Conservation (phyloP, 805 yeast species). For the Schizosaccharomyces cryophilus region DNA sequence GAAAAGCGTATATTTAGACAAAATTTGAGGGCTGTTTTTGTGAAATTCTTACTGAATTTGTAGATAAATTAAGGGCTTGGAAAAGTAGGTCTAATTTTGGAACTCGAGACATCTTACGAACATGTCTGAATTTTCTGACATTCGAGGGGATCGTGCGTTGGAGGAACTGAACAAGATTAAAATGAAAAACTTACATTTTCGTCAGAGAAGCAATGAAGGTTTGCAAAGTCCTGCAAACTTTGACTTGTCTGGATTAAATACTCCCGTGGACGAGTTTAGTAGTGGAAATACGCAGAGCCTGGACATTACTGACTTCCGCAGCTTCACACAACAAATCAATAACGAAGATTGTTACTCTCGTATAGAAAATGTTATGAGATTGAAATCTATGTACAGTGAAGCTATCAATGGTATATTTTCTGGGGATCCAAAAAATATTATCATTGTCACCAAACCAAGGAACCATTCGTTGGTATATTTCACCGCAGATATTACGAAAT, state of each 20-base stretch:
- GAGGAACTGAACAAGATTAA: not conserved
- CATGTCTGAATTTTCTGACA: not conserved
- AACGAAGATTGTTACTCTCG: slow-evolving; percentile 10
- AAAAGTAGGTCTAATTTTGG: too few species aligned
- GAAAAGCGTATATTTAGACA: too few species aligned
- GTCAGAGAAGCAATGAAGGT: not conserved
- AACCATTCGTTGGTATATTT: not conserved
- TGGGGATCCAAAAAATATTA: not conserved
- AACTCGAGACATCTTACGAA: too few species aligned
- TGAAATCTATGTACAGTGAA: slow-evolving; percentile 45
- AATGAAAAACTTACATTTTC: not conserved
- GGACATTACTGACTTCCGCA: too few species aligned
- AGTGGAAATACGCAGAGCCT: slow-evolving; percentile 15
- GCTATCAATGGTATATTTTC: slow-evolving; percentile 17
- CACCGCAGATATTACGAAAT: not conserved
- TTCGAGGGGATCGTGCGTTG: not conserved
- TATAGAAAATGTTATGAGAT: slow-evolving; percentile 41
- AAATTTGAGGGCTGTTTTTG: too few species aligned
- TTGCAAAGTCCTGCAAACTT: not conserved
- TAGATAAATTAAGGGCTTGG: too few species aligned
- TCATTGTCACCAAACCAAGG: not conserved
- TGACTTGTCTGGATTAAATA: not conserved
- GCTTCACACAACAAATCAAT: too few species aligned
- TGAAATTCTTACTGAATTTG: too few species aligned
- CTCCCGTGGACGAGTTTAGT: slow-evolving; percentile 9